Evolutionary conservation across 352 stramenopile genomes (phyloP), one percentile per base, ranked within the genome.

Genomic region (Phytophthora citrophthora): DNA sequence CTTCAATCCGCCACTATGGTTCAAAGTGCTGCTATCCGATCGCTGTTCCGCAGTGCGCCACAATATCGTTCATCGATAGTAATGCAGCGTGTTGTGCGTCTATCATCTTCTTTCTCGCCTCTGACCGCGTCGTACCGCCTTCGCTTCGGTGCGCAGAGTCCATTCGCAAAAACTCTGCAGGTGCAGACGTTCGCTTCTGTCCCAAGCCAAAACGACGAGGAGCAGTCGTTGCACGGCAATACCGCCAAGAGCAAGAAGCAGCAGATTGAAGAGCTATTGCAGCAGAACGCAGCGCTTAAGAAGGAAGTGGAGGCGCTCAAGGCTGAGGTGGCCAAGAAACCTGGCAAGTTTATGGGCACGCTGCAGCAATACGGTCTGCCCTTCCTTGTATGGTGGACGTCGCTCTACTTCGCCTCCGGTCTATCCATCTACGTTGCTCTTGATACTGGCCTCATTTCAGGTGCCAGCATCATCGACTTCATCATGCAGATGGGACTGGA

Each of bases 321-420:
- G 61, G 44, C 53, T 12, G 70, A 74, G 38, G 34, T 56, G n/a
- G 54, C 55, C 56, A 90, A 89, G 70, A 92, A 93, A 55, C 80
- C 80, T 13, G 85, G 80, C 43, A 88, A 88, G 64, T 86, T 96
- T 54, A 68, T 95, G 66, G 68, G 67, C 8, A 90, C 81, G 43
- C 81, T 95, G 64, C 86, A 90, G 77, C 76, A 94, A 67, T 94
- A 94, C 54, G 89, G 89, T 50, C 61, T 94, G 68, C 89, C 89
- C 39, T 95, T 96, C 68, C 52, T 95, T 44, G 51, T 82, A 43
- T 96, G 86, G 86, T 95, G 89, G 89, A 87, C 78, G 12, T 79
- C 70, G 18, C 79, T 94, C 12, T 96, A 94, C 71, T 44, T 89
- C 27, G 78, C 56, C 43, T 89, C 82, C 10, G 86, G 83, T 27